These are phyloP conservation scores for Encephalitozoon hellem DNA, from an alignment of 371 early-diverging fungal species.

Conservation along the genomic window DNA sequence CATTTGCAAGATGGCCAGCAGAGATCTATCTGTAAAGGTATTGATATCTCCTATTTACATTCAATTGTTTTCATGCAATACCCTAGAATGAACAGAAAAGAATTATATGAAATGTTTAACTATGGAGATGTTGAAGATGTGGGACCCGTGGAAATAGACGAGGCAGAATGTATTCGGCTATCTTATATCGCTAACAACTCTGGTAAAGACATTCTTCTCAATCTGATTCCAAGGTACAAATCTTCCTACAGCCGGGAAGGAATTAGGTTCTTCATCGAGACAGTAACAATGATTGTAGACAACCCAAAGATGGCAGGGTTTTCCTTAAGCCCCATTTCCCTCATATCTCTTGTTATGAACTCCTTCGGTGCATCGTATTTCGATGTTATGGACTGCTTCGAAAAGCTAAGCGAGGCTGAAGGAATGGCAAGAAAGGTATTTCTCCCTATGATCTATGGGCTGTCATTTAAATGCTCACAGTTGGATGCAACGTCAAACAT, in stretches of 20 bases:
- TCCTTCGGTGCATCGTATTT: neutral
- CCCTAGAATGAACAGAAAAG: conserved; percentile 10
- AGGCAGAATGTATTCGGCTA: neutral
- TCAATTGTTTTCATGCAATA: conserved; percentile 4
- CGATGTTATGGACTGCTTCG: neutral
- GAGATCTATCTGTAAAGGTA: neutral
- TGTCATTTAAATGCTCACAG: neutral
- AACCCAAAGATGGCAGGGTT: neutral
- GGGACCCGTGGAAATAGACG: neutral
- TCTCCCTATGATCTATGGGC: neutral
- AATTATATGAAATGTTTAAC: conserved; percentile 1
- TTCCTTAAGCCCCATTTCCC: neutral
- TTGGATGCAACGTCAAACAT: neutral
- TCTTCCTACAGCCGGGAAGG: neutral
- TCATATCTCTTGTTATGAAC: neutral
- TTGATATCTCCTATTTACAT: neutral
- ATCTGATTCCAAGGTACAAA: neutral
- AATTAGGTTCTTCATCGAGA: neutral
- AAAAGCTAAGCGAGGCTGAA: neutral
- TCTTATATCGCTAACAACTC: neutral
- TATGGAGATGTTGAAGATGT: neutral
- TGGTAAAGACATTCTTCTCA: neutral
- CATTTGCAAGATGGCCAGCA: neutral
- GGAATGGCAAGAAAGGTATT: neutral
- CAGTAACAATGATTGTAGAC: neutral